phyloP scores from a whole-genome alignment of 2,329 filamentous ascomycete genomes.

The Cladosporium austrohemisphaericum region DNA sequence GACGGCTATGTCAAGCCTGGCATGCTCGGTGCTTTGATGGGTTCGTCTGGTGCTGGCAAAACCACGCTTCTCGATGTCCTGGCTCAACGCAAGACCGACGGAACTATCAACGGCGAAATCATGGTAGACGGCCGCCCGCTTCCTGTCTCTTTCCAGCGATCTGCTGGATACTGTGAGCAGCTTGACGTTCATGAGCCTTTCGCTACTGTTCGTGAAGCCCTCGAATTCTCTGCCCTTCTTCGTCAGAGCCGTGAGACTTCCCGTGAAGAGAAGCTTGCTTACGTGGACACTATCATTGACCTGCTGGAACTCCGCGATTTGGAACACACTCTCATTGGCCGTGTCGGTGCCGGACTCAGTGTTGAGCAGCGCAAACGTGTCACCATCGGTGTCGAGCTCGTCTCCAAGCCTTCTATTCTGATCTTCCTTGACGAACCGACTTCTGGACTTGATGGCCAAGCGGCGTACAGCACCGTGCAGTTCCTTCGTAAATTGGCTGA shows the following conservation, averaged over 20 bases:
- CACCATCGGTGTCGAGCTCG: slow-evolving; percentile 56
- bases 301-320: slow-evolving; percentile 66
- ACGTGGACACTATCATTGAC: slow-evolving; percentile 60
- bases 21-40: slow-evolving; percentile 75
- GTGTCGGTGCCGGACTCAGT: slow-evolving; percentile 51
- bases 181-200: slow-evolving; percentile 66
- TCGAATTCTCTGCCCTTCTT: slow-evolving; percentile 63
- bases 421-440: slow-evolving; percentile 63
- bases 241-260: slow-evolving; percentile 58
- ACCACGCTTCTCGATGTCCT: slow-evolving; percentile 39
- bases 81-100: slow-evolving; percentile 44
- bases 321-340: slow-evolving; percentile 62
- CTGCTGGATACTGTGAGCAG: slow-evolving; percentile 57
- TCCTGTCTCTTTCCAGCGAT: slow-evolving; percentile 48
- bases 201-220: slow-evolving; percentile 62
- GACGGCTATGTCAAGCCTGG: slow-evolving; percentile 74
- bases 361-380: slow-evolving; percentile 55
- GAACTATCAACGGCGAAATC: slow-evolving; percentile 44
- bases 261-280: slow-evolving; percentile 60
- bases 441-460: slow-evolving; percentile 59
- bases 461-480: slow-evolving; percentile 62
- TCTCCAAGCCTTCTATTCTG: slow-evolving; percentile 56
- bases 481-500: slow-evolving; percentile 65
- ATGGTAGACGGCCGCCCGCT: slow-evolving; percentile 42
- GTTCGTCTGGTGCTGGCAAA: slow-evolving; percentile 60